Conservation (phyloP, 805 yeast species). For the Saturnispora kantuleensis region DNA sequence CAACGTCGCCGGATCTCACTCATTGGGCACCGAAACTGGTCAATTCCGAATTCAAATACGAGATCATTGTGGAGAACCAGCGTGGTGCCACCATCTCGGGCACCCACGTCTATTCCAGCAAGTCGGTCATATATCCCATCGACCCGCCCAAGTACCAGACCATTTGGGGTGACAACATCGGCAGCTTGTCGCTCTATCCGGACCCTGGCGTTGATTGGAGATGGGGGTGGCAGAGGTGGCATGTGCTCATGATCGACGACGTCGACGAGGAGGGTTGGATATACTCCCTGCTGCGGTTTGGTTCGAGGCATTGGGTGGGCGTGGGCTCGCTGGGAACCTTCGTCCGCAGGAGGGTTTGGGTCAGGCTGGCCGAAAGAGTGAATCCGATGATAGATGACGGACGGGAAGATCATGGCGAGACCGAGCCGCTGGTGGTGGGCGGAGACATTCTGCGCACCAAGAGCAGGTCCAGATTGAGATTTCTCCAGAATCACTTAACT, state of each 20-base stretch:
- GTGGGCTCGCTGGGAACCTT: conserved; percentile 39
- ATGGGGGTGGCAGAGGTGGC: conserved; percentile 51
- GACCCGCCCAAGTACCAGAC: conserved; percentile 45
- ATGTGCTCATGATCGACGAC: conserved; percentile 42
- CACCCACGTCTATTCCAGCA: conserved; percentile 37
- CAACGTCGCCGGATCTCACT: neutral
- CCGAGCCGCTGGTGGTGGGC: neutral
- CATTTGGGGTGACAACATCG: conserved; percentile 31
- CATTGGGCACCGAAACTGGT: neutral
- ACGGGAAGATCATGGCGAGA: neutral
- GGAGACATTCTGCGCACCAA: no score
- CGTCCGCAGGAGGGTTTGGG: conserved; percentile 43
- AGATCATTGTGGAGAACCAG: conserved; percentile 43
- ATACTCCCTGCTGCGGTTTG: conserved; percentile 34
- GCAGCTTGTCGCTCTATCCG: conserved; percentile 27
- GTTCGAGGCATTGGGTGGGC: conserved; percentile 40
- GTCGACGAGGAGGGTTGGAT: conserved; percentile 54
- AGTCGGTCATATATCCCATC: conserved; percentile 36
- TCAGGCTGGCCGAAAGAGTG: conserved; percentile 23
- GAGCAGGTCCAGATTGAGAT: no score
- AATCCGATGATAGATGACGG: no score
- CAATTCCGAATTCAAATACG: conserved; percentile 19
- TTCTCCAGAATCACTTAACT: no score
- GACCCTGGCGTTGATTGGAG: conserved; percentile 42
- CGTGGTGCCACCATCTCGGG: conserved; percentile 45